A percentile compares a stretch with the other conserved stretches of the same genome.
Evolutionary conservation across 805 yeast species (phyloP).

Genomic region (Spathaspora gorwiae): DNA sequence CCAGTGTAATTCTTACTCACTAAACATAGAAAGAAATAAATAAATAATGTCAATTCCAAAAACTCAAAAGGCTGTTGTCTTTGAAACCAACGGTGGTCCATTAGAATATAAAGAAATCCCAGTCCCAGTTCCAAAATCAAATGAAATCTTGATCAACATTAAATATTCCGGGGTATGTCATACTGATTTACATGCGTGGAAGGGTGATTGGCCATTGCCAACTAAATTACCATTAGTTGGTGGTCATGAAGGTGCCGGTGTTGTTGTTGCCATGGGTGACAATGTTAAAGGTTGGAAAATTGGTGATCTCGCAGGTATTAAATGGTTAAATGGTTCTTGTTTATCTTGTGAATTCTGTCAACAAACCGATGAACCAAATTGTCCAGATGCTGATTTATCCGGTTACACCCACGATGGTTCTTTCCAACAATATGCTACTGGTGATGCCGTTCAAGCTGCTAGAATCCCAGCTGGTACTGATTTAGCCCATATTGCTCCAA

Average conservation of each 20-base stretch:
- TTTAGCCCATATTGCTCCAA: constrained; percentile 54
- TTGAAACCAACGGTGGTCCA: constrained; percentile 40
- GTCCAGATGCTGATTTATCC: constrained; percentile 63
- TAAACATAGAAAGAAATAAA: neutral
- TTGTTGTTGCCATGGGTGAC: constrained; percentile 38
- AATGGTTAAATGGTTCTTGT: constrained; percentile 46
- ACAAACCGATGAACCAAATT: constrained; percentile 44
- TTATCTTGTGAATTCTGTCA: constrained; percentile 40
- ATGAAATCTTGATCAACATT: constrained; percentile 39
- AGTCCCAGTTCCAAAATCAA: constrained; percentile 38
- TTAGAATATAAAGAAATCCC: constrained; percentile 38
- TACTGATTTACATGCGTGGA: constrained; percentile 46
- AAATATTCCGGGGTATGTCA: constrained; percentile 46
- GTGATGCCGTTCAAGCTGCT: constrained; percentile 62
- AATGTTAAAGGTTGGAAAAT: constrained; percentile 40
- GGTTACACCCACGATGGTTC: constrained; percentile 75
- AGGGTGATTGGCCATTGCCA: constrained; percentile 44
- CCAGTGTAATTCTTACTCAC: neutral
- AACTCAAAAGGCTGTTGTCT: constrained; percentile 41
- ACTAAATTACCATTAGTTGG: constrained; percentile 45
- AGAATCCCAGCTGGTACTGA: constrained; percentile 52
- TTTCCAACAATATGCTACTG: constrained; percentile 64
- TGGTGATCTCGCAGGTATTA: constrained; percentile 42
- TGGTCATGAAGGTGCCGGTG: constrained; percentile 49
- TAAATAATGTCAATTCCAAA: constrained; percentile 26